Evolutionary conservation across 192 early-diverging fungal genomes (phyloP).

Genomic region (Coemansia sp.): DNA sequence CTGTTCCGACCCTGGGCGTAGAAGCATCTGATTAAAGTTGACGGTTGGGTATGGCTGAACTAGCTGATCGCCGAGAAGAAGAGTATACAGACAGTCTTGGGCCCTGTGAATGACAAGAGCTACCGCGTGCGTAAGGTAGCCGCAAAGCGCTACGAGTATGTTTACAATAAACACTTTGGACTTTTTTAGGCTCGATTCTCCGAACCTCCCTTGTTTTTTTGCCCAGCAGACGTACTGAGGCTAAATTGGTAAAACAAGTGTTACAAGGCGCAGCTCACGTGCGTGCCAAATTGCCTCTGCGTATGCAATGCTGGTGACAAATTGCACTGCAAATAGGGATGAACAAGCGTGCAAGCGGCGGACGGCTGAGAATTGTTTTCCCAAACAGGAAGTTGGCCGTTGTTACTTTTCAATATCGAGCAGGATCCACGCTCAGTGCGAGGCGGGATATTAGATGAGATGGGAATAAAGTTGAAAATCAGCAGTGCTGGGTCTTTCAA

Average conservation of each 20-base stretch:
- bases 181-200: background rate
- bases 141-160: background rate
- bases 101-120: background rate
- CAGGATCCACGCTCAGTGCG: slow-evolving; percentile 6
- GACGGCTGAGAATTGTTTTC: slow-evolving; percentile 7
- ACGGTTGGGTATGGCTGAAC: background rate
- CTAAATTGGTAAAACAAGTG: slow-evolving; percentile 11
- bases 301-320: slow-evolving; percentile 10
- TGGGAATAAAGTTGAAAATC: slow-evolving; percentile 12
- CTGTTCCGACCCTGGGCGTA: background rate
- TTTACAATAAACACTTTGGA: background rate
- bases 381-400: slow-evolving; percentile 2
- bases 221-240: slow-evolving; percentile 2
- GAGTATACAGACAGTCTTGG: background rate
- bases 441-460: slow-evolving; percentile 6
- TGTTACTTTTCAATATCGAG: slow-evolving; percentile 10
- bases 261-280: slow-evolving; percentile 11
- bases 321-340: slow-evolving; percentile 5
- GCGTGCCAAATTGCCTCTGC: slow-evolving; percentile 2
- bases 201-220: background rate
- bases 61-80: background rate
- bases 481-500: slow-evolving; percentile 1
- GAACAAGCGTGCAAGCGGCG: slow-evolving; percentile 3
- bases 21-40: background rate
- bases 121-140: background rate